Percentiles rank a stretch among this genome's conserved stretches.
These are phyloP conservation scores for Puccinia brachypodii DNA, from an alignment of 1,284 basidiomycete species.

Conservation along the genomic window DNA sequence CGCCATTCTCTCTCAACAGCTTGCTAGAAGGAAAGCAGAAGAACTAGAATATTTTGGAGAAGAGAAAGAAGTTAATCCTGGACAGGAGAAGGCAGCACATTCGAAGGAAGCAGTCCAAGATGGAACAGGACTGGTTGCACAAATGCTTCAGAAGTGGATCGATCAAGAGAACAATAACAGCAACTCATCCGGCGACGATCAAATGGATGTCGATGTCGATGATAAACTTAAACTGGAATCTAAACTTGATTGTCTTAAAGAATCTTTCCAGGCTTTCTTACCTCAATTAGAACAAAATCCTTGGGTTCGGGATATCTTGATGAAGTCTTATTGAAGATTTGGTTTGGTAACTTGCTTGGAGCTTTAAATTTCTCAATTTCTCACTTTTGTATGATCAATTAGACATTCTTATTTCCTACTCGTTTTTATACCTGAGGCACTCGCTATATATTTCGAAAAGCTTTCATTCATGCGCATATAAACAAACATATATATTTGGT, in stretches of 20 bases:
- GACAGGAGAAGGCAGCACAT: background rate
- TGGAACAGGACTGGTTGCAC: background rate
- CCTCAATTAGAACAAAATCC: constrained; percentile 70
- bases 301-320: constrained; percentile 71
- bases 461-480: too few species aligned
- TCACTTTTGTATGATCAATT: too few species aligned
- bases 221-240: constrained; percentile 60
- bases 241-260: constrained; percentile 67
- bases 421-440: too few species aligned
- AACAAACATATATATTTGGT: too few species aligned
- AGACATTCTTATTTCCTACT: too few species aligned
- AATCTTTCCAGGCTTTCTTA: constrained; percentile 68
- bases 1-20: constrained; percentile 60
- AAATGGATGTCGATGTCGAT: constrained; percentile 45
- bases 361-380: background rate
- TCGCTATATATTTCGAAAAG: too few species aligned
- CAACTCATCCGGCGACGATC: constrained; percentile 9
- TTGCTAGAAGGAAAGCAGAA: constrained; percentile 91
- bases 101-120: constrained; percentile 54
- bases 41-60: constrained; percentile 88
- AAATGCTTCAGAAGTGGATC: constrained; percentile 56
- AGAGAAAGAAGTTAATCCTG: background rate
- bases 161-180: background rate
- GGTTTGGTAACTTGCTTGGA: background rate
- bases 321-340: constrained; percentile 55